Base-by-base conservation (phyloP, 192 early-diverging fungal species). In the Gryganskiella cystojenkinii region DNA sequence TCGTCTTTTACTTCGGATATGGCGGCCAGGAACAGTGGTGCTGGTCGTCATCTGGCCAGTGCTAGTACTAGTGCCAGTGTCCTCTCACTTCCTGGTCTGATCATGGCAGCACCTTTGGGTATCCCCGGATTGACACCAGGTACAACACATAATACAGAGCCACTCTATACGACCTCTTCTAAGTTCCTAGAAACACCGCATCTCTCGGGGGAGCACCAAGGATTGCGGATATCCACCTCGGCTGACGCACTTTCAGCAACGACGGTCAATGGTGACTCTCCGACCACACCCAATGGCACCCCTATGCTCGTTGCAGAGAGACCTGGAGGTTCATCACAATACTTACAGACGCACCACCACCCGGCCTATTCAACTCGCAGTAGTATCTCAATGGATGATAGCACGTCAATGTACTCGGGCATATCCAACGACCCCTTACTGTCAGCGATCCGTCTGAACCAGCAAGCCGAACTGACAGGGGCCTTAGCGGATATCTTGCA, bases 401-500 rank as follows among this genome's bases (percentile, higher is more conserved):
- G 24, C 14, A 58, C 61, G 0, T 78, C 73, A 3, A 55, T 69
- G n/a, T 78, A 69, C 56, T 78, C 66, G 24, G 24, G 45, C 1
- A 20, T 55, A 14, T 64, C 67, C 11, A 65, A 64, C 0, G 67
- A 64, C 50, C 66, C 74, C 0, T 15, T 59, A 6, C 28, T 56
- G 8, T 37, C 61, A 9, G 74, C 74, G 0, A 27, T 64, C 3
- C 66, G 74, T 35, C 15, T 69, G 3, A 50, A 53, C 14, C 74
- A 69, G 30, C 61, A 64, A 25, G 60, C 22, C 0, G 66, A 78
- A 10, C 52, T 78, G 20, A 61, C 74, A 1, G 74, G 63, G 20
- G 64, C 67, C 0, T 0, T 78, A 49, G 56, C 66, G 0, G 67
- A 87, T 30, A 83, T 85, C 24, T 63, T 87, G 15, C 67, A 75